These are phyloP conservation scores for Lentinus brumalis DNA, from an alignment of 768 basidiomycete species.

Conservation along the genomic window DNA sequence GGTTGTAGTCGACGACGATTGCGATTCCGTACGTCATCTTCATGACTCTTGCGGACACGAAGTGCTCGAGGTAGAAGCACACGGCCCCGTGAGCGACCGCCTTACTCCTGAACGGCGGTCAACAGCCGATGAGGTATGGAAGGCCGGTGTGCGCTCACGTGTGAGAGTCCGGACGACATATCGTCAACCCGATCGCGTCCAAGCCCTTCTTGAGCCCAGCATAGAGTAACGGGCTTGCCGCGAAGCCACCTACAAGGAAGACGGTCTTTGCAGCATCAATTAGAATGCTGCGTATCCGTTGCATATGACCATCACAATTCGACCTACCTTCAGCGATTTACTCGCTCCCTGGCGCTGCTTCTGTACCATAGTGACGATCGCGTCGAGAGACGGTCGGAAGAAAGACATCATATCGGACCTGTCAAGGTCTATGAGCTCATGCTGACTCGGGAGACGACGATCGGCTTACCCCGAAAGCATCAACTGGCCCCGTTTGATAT, in stretches of 20 bases:
- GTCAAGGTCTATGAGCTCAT: background rate
- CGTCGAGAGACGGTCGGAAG: conserved; percentile 47
- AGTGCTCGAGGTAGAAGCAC: conserved; percentile 46
- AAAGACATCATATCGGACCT: conserved; percentile 41
- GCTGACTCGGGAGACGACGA: background rate
- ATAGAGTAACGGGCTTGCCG: conserved; percentile 79
- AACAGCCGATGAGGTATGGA: too few relatives aligned
- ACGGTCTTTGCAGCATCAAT: conserved; percentile 49
- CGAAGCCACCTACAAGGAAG: conserved; percentile 81
- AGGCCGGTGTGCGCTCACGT: conserved; percentile 48
- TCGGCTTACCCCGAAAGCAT: conserved; percentile 38
- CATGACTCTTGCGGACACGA: conserved; percentile 50
- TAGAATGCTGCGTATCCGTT: background rate
- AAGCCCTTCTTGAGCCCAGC: conserved; percentile 68
- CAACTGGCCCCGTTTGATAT: conserved; percentile 42
- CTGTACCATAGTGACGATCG: conserved; percentile 29
- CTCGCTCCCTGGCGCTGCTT: conserved; percentile 5
- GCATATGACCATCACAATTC: too few relatives aligned
- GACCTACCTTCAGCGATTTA: conserved; percentile 24
- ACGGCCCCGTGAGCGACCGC: conserved; percentile 57
- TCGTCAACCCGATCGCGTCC: conserved; percentile 50
- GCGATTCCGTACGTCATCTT: conserved; percentile 51
- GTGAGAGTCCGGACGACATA: conserved; percentile 76
- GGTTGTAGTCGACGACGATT: conserved; percentile 39
- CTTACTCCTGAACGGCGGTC: conserved; percentile 37